These are phyloP conservation scores for Alternaria gansuensis DNA, from an alignment of 2,329 filamentous ascomycete species.

Conservation along the genomic window DNA sequence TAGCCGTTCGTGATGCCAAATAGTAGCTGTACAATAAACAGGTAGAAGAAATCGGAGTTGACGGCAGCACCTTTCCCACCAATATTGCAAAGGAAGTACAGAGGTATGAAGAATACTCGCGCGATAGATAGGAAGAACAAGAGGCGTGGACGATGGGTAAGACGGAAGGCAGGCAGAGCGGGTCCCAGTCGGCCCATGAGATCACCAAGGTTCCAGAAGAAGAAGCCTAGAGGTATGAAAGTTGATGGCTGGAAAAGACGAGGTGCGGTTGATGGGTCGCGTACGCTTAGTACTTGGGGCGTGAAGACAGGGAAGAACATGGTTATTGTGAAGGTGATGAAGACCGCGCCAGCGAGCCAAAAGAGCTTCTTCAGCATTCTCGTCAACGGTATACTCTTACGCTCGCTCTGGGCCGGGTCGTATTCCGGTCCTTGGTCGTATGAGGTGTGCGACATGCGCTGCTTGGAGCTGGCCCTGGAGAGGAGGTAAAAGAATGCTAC, in stretches of 20 bases:
- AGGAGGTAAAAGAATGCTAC: slow-evolving; percentile 78
- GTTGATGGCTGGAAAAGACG: slow-evolving; percentile 73
- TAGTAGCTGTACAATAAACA: slow-evolving; percentile 80
- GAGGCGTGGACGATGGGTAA: slow-evolving; percentile 69
- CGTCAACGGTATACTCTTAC: slow-evolving; percentile 66
- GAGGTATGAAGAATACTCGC: slow-evolving; percentile 76
- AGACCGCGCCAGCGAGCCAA: slow-evolving; percentile 79
- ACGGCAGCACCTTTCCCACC: slow-evolving; percentile 73
- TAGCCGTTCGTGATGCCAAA: slow-evolving; percentile 91
- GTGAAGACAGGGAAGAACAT: slow-evolving; percentile 98
- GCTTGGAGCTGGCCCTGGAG: slow-evolving; percentile 57
- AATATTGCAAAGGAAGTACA: slow-evolving; percentile 92
- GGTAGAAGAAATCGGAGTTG: slow-evolving; percentile 85
- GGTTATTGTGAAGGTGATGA: slow-evolving; percentile 80
- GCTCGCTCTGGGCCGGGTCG: slow-evolving; percentile 32
- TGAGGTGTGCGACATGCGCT: slow-evolving; percentile 34
- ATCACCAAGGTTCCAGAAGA: slow-evolving; percentile 94
- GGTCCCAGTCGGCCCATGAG: slow-evolving; percentile 77
- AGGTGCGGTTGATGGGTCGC: slow-evolving; percentile 56
- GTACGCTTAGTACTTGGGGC: slow-evolving; percentile 56
- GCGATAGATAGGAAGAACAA: slow-evolving; percentile 74
- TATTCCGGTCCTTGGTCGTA: slow-evolving; percentile 37
- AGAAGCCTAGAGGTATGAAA: slow-evolving; percentile 89
- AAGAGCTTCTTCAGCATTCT: slow-evolving; percentile 78
- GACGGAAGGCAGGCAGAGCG: slow-evolving; percentile 62